Base-by-base conservation (phyloP, 306 rosid genomes). In the Malus sieversii region DNA sequence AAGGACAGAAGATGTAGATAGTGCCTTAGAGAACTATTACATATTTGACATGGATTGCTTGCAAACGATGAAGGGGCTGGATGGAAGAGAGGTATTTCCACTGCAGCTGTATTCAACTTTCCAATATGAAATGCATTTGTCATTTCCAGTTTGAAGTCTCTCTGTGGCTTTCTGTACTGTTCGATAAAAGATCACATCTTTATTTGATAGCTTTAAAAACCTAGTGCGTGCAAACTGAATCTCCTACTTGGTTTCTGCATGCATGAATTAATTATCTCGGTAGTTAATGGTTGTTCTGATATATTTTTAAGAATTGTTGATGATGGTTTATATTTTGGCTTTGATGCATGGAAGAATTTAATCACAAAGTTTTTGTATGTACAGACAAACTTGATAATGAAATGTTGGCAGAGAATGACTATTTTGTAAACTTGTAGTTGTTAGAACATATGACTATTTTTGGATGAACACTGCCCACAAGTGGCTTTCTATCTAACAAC, bases 41-140 rank as follows among this genome's bases (percentile, higher is more conserved):
- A 92, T 95, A 77, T 95, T 95, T 81, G 99, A 95, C 81, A 89
- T 95, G 29, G 99, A 95, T 80, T 90, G 97, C 82, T 82, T 92
- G 87, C 99, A 95, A 77, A 95, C 99, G 1, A 92, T 95, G 79
- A 92, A 88, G 70, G 97, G 97, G 19, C 76, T 92, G 57, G 99
- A 90, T 74, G 96, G 97, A 78, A 88, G 99, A 82, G 96, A 92
- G 98, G 98, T 95, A 87, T 38, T 59, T 73, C 66, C 33, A 30
- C 78, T 44, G 27, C 38, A 35, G 27, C 71, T 30, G 58, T 7
- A 46, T 74, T 42, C 66, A 48, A 33, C 63, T 38, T 22, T 73
- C 60, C 66, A 62, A 4, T 61, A 35, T 69, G 7, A 40, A 72
- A 46, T 11, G 27, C 72, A 52, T 42, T 42, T 18, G 25, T 65